phyloP scores from a whole-genome alignment of 2,329 filamentous ascomycete genomes.

The Volutella citrinella region DNA sequence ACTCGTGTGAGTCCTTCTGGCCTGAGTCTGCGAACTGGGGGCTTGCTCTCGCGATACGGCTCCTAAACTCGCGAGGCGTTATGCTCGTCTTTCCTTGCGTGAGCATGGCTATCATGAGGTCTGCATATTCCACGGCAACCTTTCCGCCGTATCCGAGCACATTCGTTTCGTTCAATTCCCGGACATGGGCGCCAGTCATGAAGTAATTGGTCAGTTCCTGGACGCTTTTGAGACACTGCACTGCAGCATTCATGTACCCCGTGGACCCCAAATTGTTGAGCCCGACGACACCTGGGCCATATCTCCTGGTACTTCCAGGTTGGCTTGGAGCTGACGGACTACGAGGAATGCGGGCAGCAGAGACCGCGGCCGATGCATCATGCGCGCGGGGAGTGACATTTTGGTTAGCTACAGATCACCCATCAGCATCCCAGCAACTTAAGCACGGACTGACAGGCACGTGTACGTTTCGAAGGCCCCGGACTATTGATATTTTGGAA shows the following conservation, averaged over 20 bases:
- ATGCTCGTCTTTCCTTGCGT: constrained; percentile 66
- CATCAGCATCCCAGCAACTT: no score
- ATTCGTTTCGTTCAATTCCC: constrained; percentile 82
- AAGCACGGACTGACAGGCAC: no score
- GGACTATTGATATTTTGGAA: no score
- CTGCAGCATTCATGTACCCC: constrained; percentile 97
- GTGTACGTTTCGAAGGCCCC: no score
- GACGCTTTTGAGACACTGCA: constrained; percentile 91
- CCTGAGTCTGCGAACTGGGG: constrained; percentile 89
- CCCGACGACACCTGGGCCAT: constrained; percentile 83
- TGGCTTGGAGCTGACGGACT: no score
- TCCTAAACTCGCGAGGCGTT: constrained; percentile 78
- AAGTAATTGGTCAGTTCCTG: constrained; percentile 95
- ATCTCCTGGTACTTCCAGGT: no score
- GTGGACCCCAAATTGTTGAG: constrained; percentile 92
- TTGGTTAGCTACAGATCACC: no score
- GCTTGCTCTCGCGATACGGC: constrained; percentile 74
- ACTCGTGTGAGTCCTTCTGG: constrained; percentile 97
- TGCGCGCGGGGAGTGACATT: no score
- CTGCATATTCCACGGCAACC: constrained; percentile 81
- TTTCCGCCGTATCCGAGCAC: constrained; percentile 81
- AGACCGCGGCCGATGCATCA: no score
- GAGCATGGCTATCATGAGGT: constrained; percentile 75
- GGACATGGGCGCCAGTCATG: constrained; percentile 67
- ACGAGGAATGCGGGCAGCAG: no score